phyloP scores from a whole-genome alignment of 2,329 filamentous ascomycete species.

The Alternaria sp. region DNA sequence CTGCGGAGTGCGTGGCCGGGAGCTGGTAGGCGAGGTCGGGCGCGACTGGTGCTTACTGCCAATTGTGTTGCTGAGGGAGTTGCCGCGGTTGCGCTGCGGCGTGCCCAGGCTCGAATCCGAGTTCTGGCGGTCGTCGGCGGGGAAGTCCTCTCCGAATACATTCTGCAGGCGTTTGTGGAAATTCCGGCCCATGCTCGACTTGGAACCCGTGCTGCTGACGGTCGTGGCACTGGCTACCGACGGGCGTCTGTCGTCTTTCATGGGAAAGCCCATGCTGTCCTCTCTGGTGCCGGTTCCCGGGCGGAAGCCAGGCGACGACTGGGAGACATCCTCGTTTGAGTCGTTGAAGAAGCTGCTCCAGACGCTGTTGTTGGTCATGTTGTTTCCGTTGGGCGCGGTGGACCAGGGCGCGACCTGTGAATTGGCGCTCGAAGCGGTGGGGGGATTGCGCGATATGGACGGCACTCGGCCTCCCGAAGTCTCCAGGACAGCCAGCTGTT shows the following conservation, averaged over 20 bases:
- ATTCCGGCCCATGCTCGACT: constrained; percentile 70
- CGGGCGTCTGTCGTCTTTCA: constrained; percentile 75
- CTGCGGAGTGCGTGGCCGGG: constrained; percentile 81
- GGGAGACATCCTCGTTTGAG: constrained; percentile 69
- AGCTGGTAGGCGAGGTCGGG: constrained; percentile 74
- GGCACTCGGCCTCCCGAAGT: constrained; percentile 64
- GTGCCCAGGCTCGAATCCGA: constrained; percentile 71
- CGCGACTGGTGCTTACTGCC: constrained; percentile 56
- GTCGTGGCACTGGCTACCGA: constrained; percentile 89
- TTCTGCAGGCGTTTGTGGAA: constrained; percentile 82
- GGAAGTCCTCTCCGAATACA: constrained; percentile 91
- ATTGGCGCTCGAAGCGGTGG: constrained; percentile 60
- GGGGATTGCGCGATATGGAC: constrained; percentile 63
- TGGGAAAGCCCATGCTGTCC: constrained; percentile 54
- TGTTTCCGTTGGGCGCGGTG: constrained; percentile 41
- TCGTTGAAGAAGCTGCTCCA: constrained; percentile 73
- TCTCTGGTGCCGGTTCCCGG: constrained; percentile 61
- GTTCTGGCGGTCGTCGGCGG: constrained; percentile 66
- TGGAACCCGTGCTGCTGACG: constrained; percentile 83
- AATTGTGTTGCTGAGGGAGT: constrained; percentile 74
- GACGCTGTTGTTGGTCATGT: constrained; percentile 53
- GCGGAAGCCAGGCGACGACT: constrained; percentile 71
- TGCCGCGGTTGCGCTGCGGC: constrained; percentile 73
- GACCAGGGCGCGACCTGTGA: constrained; percentile 62
- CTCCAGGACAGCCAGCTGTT: constrained; percentile 73